Conservation (phyloP, 805 yeast species). For the Lachancea sp. region DNA sequence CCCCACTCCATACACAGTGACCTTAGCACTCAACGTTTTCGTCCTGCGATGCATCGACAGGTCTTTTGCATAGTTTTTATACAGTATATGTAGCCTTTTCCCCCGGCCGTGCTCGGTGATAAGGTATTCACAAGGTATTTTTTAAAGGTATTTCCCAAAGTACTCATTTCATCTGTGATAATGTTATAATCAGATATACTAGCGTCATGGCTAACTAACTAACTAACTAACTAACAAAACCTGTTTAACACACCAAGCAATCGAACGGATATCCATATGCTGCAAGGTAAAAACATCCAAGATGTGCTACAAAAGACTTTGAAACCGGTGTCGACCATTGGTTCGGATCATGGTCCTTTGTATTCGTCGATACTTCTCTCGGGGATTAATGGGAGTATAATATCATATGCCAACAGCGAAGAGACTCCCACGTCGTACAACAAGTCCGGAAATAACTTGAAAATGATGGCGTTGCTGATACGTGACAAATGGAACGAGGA, state of each 20-base stretch:
- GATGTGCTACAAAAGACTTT: conserved; percentile 16
- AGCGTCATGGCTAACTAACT: too few relatives aligned
- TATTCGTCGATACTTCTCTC: conserved; percentile 25
- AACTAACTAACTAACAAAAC: too few relatives aligned
- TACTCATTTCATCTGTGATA: neutral
- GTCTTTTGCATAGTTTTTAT: neutral
- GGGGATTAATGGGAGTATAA: conserved; percentile 25
- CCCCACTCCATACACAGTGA: too few relatives aligned
- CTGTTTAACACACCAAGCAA: too few relatives aligned
- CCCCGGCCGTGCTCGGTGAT: neutral
- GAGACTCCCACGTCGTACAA: conserved; percentile 9
- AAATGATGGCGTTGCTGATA: conserved; percentile 29
- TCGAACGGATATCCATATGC: conserved; percentile 17
- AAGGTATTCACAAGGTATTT: neutral
- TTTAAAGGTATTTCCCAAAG: neutral
- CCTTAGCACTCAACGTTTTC: neutral
- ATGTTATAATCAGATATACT: too few relatives aligned
- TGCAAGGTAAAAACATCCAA: conserved; percentile 22
- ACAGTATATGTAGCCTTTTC: neutral
- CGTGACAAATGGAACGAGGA: conserved; percentile 33
- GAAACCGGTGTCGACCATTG: conserved; percentile 16
- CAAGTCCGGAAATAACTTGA: conserved; percentile 23
- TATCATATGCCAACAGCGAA: conserved; percentile 21
- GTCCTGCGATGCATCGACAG: neutral
- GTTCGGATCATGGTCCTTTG: conserved; percentile 13